These are phyloP conservation scores for Aspergillus alliaceus DNA, from an alignment of 2,329 filamentous ascomycete species.

Conservation along the genomic window DNA sequence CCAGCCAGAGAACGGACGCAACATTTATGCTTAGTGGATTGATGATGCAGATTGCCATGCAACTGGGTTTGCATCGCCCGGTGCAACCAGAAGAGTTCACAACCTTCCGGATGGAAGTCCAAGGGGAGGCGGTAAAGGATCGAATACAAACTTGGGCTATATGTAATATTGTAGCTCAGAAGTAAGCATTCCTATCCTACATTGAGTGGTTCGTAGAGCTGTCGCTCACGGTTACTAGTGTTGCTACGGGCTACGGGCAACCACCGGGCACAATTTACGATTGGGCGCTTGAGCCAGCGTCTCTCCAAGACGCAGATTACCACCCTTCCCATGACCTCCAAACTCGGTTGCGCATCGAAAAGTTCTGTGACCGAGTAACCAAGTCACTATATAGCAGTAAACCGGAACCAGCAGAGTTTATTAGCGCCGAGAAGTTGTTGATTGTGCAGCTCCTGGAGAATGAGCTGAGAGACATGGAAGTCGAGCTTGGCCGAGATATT, in stretches of 20 bases:
- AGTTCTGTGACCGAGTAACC: constrained; percentile 59
- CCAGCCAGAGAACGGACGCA: constrained; percentile 60
- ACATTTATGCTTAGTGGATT: constrained; percentile 64
- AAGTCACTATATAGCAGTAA: constrained; percentile 57
- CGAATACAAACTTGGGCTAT: constrained; percentile 65
- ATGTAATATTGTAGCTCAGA: constrained; percentile 67
- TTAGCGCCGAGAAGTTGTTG: constrained; percentile 43
- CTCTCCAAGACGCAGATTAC: constrained; percentile 46
- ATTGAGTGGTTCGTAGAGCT: background rate
- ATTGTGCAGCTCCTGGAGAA: constrained; percentile 45
- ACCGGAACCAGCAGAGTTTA: constrained; percentile 52
- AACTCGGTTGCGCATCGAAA: constrained; percentile 55
- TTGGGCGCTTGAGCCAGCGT: constrained; percentile 53
- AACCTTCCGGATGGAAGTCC: constrained; percentile 51
- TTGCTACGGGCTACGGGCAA: constrained; percentile 64
- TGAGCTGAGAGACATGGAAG: constrained; percentile 52
- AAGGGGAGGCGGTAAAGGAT: constrained; percentile 62
- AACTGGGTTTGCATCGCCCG: constrained; percentile 62
- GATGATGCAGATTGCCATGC: constrained; percentile 67
- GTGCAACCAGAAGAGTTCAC: constrained; percentile 59
- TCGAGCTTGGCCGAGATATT: constrained; percentile 47
- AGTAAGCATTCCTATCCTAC: constrained; percentile 40
- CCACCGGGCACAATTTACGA: constrained; percentile 62
- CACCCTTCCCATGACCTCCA: constrained; percentile 51
- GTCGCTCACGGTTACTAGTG: constrained; percentile 39